Evolutionary conservation across 2,329 filamentous ascomycete species (phyloP).

Genomic region (Scopulariopsis brevicaulis): DNA sequence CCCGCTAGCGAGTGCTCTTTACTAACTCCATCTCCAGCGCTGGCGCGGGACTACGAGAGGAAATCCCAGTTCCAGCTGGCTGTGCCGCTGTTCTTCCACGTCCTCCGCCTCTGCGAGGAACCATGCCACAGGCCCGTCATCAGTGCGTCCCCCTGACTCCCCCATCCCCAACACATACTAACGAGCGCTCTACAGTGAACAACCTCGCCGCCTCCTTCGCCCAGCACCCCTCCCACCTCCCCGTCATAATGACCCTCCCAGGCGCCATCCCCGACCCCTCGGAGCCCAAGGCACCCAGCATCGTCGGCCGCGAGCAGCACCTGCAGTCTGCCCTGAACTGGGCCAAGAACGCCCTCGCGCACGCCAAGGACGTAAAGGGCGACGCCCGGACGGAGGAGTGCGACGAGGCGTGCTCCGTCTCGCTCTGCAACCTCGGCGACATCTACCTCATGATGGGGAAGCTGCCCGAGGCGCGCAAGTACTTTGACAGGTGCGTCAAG

Average conservation of each 20-base stretch:
- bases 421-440: constrained; percentile 78
- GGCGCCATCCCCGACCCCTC: constrained; percentile 13
- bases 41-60: constrained; percentile 66
- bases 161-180: background rate
- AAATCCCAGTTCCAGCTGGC: constrained; percentile 70
- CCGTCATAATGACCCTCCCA: background rate
- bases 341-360: constrained; percentile 64
- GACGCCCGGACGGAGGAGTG: constrained; percentile 66
- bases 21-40: constrained; percentile 30
- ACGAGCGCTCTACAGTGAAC: constrained; percentile 48
- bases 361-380: constrained; percentile 53
- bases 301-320: constrained; percentile 33
- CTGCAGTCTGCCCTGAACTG: constrained; percentile 64
- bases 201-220: constrained; percentile 66
- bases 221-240: constrained; percentile 39
- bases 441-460: constrained; percentile 68
- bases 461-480: constrained; percentile 48
- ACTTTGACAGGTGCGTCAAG: constrained; percentile 57
- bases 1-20: background rate
- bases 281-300: constrained; percentile 23
- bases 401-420: constrained; percentile 70
- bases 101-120: constrained; percentile 54
- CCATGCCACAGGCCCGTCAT: constrained; percentile 72
- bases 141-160: constrained; percentile 35
- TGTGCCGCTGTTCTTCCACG: constrained; percentile 77